Percentiles rank a stretch among this genome's conserved stretches.
Evolutionary conservation across 768 basidiomycete genomes (phyloP).

Genomic region (Suillus alpinus): DNA sequence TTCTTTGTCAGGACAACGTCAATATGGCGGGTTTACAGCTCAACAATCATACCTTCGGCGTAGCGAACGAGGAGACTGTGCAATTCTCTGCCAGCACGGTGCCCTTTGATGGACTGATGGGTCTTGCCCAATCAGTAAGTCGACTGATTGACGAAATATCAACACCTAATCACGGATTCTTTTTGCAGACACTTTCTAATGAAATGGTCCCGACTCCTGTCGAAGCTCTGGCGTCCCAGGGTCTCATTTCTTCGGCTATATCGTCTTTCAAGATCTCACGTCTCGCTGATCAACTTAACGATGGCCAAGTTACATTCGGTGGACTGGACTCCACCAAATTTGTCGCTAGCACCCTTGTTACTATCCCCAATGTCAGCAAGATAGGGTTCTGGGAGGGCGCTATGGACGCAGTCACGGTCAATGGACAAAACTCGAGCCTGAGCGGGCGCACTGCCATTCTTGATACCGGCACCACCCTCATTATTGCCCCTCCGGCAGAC

Average conservation of each 20-base stretch:
- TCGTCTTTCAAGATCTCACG: conserved; percentile 81
- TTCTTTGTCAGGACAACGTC: conserved; percentile 61
- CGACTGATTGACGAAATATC: conserved; percentile 6
- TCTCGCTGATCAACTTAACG: conserved; percentile 56
- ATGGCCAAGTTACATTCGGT: conserved; percentile 83
- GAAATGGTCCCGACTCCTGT: conserved; percentile 66
- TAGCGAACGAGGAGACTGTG: conserved; percentile 52
- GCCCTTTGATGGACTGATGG: conserved; percentile 75
- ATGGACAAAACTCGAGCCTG: conserved; percentile 52
- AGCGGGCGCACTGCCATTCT: conserved; percentile 67
- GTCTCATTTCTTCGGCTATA: conserved; percentile 60
- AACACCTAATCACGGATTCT: neutral
- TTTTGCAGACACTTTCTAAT: conserved; percentile 53
- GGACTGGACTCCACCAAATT: conserved; percentile 72
- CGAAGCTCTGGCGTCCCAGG: conserved; percentile 59
- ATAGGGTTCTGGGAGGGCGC: conserved; percentile 81
- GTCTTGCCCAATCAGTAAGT: conserved; percentile 68
- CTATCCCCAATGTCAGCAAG: conserved; percentile 58
- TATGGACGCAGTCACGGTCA: conserved; percentile 56
- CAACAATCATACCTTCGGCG: conserved; percentile 63
- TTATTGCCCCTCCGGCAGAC: conserved; percentile 44
- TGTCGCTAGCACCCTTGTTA: conserved; percentile 53
- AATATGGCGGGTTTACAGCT: conserved; percentile 61
- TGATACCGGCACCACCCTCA: conserved; percentile 48
- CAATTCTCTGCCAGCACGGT: conserved; percentile 53